These are phyloP conservation scores for Alternaria novae-zelandiae DNA, from an alignment of 2,329 filamentous ascomycete species.

Conservation along the genomic window DNA sequence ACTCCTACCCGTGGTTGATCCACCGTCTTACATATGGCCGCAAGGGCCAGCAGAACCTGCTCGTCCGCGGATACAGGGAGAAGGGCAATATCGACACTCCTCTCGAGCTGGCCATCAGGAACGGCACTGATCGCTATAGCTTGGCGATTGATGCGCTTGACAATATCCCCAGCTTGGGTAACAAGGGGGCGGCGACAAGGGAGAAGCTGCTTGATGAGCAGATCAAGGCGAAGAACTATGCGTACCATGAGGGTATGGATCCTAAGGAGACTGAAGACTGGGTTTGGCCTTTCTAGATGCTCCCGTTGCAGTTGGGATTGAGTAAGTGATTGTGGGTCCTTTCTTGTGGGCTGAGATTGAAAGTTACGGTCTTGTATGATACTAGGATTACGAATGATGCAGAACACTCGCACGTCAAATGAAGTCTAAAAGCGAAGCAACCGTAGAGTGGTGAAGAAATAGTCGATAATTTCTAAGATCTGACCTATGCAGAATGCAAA, in stretches of 20 bases:
- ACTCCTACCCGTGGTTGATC: slow-evolving; percentile 81
- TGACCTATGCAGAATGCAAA: background rate
- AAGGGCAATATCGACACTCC: slow-evolving; percentile 87
- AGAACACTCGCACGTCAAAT: background rate
- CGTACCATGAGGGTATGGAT: slow-evolving; percentile 73
- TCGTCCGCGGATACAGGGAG: slow-evolving; percentile 80
- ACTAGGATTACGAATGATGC: background rate
- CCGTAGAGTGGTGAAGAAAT: background rate
- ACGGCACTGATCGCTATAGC: slow-evolving; percentile 78
- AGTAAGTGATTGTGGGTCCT: background rate
- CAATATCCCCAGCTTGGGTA: slow-evolving; percentile 65
- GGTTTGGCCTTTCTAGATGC: slow-evolving; percentile 63
- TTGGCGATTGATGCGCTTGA: slow-evolving; percentile 80
- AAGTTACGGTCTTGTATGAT: background rate
- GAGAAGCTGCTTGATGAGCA: slow-evolving; percentile 70
- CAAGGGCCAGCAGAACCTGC: slow-evolving; percentile 69
- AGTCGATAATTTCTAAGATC: background rate
- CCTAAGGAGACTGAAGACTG: slow-evolving; percentile 69
- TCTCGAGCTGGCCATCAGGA: slow-evolving; percentile 77
- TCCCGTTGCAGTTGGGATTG: background rate
- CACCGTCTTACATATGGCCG: slow-evolving; percentile 79
- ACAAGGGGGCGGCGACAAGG: slow-evolving; percentile 66
- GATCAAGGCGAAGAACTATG: slow-evolving; percentile 67
- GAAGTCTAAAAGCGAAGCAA: background rate
- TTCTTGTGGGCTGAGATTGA: background rate